These are phyloP conservation scores for Cadophora gregata DNA, from an alignment of 2,329 filamentous ascomycete genomes.

Conservation along the genomic window DNA sequence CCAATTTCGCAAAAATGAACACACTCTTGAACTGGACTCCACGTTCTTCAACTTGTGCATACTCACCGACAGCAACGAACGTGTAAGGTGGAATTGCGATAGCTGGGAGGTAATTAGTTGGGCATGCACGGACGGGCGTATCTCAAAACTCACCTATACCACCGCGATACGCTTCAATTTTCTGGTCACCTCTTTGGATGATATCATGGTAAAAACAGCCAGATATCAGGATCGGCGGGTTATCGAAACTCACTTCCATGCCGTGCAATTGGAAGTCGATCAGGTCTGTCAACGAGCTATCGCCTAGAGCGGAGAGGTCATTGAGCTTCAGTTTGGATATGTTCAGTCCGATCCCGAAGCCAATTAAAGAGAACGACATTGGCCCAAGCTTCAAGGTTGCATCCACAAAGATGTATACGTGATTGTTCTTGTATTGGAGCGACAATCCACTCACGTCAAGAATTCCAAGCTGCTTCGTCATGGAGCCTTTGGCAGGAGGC, in stretches of 20 bases:
- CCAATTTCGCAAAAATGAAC: conserved; percentile 48
- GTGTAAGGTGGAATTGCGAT: conserved; percentile 46
- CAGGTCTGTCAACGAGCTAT: conserved; percentile 36
- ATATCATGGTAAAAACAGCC: conserved; percentile 45
- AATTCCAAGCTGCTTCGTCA: background rate
- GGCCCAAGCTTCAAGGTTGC: conserved; percentile 1
- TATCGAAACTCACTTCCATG: conserved; percentile 44
- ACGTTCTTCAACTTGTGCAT: conserved; percentile 40
- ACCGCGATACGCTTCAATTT: conserved; percentile 14
- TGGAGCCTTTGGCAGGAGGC: background rate
- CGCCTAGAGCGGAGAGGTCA: background rate
- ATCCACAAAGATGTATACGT: conserved; percentile 2
- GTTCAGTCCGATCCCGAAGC: background rate
- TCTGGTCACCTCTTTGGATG: conserved; percentile 11
- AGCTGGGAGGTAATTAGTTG: conserved; percentile 18
- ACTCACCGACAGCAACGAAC: conserved; percentile 50
- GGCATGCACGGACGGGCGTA: background rate
- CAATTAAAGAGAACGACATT: background rate
- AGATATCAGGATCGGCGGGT: conserved; percentile 46
- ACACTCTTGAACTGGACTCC: conserved; percentile 34
- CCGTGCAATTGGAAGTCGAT: conserved; percentile 36
- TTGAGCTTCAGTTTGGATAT: conserved; percentile 12
- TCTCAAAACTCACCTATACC: conserved; percentile 47
- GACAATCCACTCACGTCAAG: background rate
- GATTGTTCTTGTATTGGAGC: conserved; percentile 4